These are phyloP conservation scores for Sutorius australiensis DNA, from an alignment of 768 basidiomycete genomes.

Conservation along the genomic window DNA sequence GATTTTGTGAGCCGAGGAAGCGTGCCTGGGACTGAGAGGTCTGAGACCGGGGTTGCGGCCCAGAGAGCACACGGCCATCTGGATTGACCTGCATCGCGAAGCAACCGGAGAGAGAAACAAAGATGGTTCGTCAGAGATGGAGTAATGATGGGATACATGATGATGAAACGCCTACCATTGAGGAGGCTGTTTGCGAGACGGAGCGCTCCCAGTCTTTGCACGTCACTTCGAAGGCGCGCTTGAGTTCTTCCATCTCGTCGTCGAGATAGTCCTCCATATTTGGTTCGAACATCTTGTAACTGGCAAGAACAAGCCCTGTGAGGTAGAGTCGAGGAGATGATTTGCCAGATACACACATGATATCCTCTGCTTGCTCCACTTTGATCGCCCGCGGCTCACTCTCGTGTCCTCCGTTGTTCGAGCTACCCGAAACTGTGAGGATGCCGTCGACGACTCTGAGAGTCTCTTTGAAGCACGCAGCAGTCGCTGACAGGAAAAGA, in stretches of 20 bases:
- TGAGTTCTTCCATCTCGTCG: constrained; percentile 84
- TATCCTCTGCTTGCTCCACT: constrained; percentile 66
- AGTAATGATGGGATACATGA: no score
- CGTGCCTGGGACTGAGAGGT: constrained; percentile 37
- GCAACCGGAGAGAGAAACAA: background rate
- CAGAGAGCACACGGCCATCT: background rate
- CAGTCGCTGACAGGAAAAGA: constrained; percentile 76
- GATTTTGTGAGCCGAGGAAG: constrained; percentile 83
- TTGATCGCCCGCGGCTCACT: constrained; percentile 32
- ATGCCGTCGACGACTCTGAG: constrained; percentile 84
- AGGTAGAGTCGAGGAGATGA: background rate
- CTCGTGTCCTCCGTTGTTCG: constrained; percentile 1
- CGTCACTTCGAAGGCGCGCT: constrained; percentile 65
- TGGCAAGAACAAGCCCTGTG: constrained; percentile 27
- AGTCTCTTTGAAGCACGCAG: constrained; percentile 85
- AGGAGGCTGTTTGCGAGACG: constrained; percentile 12
- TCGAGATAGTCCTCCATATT: constrained; percentile 98
- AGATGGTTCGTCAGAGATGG: background rate
- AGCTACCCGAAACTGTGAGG: constrained; percentile 45
- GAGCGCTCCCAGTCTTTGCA: constrained; percentile 80
- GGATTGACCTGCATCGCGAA: constrained; percentile 7
- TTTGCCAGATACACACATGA: constrained; percentile 55
- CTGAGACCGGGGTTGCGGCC: background rate
- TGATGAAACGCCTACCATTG: constrained; percentile 34
- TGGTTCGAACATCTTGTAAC: constrained; percentile 91